Percentiles rank a stretch among this genome's conserved stretches.
These are phyloP conservation scores for Corymbia calophylla DNA, from an alignment of 441 rosid species.

Conservation along the genomic window DNA sequence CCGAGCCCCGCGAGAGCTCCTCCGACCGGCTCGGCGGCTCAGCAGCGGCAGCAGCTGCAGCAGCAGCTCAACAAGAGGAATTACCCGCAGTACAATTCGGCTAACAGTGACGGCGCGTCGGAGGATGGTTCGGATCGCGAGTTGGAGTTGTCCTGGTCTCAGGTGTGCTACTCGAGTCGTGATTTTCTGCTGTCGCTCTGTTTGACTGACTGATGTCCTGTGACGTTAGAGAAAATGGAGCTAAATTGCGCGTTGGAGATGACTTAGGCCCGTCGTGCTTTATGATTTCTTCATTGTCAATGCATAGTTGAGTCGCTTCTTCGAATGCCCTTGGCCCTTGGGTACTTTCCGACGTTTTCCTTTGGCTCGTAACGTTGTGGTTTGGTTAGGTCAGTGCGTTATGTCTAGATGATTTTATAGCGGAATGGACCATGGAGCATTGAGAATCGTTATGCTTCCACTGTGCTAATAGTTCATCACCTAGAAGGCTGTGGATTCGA, in stretches of 20 bases:
- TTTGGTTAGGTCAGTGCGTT: neutral
- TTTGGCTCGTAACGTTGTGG: neutral
- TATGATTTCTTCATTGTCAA: neutral
- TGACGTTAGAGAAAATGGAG: neutral
- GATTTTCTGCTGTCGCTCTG: neutral
- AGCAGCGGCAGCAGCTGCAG: constrained; percentile 1
- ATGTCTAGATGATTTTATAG: neutral
- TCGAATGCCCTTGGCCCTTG: neutral
- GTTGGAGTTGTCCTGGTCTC: constrained; percentile 12
- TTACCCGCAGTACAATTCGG: neutral
- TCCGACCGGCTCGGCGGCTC: neutral
- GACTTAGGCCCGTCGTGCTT: neutral
- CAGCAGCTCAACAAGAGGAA: neutral
- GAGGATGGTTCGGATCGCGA: constrained; percentile 42
- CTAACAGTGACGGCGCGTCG: constrained; percentile 7
- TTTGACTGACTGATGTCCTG: neutral
- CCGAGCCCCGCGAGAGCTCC: constrained; percentile 12
- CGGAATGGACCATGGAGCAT: neutral
- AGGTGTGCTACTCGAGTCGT: constrained; percentile 12
- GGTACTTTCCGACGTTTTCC: neutral
- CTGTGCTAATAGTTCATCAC: neutral
- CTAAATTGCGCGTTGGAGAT: constrained; percentile 6
- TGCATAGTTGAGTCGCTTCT: neutral
- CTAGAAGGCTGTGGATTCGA: neutral
- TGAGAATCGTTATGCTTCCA: neutral